A percentile compares a stretch with the other conserved stretches of the same genome.
phyloP scores from a whole-genome alignment of 2,329 filamentous ascomycete species.

The Microascus cirrosus region DNA sequence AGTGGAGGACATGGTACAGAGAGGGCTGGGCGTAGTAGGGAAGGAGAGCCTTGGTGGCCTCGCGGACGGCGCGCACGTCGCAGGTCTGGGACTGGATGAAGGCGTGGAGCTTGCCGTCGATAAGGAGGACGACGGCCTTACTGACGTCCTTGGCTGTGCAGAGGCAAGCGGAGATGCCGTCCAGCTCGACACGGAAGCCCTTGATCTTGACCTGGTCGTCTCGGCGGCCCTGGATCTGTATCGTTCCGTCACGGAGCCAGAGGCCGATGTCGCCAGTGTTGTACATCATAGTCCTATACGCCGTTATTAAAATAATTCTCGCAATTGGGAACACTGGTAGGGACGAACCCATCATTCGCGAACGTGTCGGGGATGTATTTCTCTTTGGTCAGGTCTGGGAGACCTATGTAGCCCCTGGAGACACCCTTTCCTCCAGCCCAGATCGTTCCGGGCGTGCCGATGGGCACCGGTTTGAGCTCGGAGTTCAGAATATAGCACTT shows the following conservation, averaged over 20 bases:
- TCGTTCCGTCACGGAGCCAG: conserved; percentile 39
- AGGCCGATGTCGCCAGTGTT: conserved; percentile 48
- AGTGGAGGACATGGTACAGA: conserved; percentile 26
- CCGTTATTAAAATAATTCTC: conserved; percentile 1
- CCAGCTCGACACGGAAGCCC: conserved; percentile 50
- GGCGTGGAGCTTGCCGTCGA: conserved; percentile 35
- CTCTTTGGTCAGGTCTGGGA: conserved; percentile 35
- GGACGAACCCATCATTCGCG: conserved; percentile 2
- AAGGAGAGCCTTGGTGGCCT: conserved; percentile 27
- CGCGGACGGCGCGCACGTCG: conserved; percentile 23
- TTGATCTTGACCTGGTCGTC: conserved; percentile 54
- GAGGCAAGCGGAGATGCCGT: conserved; percentile 41
- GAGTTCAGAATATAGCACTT: conserved; percentile 41
- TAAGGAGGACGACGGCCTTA: conserved; percentile 33
- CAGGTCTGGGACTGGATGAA: conserved; percentile 30
- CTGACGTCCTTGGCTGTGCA: conserved; percentile 31
- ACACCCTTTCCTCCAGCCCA: conserved; percentile 47
- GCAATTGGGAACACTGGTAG: conserved; percentile 1
- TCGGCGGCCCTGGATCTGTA: conserved; percentile 44
- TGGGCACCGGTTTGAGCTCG: conserved; percentile 25
- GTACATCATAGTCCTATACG: conserved; percentile 36
- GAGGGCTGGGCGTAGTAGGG: conserved; percentile 46
- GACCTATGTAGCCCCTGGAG: conserved; percentile 42
- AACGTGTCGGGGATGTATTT: conserved; percentile 41
- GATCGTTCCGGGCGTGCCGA: conserved; percentile 39